phyloP scores from a whole-genome alignment of 148 eudicot species.

The Bassia scoparia region DNA sequence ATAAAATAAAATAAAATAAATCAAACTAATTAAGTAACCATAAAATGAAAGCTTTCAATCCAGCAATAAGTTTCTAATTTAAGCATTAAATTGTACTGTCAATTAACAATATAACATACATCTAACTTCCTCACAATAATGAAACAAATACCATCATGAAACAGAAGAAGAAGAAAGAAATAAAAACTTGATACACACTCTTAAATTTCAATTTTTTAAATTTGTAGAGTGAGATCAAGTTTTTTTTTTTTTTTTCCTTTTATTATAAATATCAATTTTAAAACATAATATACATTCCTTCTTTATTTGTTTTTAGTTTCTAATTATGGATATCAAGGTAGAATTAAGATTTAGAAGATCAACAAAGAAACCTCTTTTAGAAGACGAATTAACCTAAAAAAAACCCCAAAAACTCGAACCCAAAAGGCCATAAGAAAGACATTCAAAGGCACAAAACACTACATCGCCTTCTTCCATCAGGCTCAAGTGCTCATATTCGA shows the following conservation, averaged over 20 bases:
- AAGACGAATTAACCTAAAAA: background rate
- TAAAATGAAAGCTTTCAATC: background rate
- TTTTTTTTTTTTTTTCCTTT: background rate
- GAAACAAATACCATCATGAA: too few relatives aligned
- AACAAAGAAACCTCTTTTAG: constrained; percentile 42
- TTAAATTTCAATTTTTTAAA: too few relatives aligned
- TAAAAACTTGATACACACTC: too few relatives aligned
- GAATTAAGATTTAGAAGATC: constrained; percentile 22
- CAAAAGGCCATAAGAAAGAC: constrained; percentile 58
- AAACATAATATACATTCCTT: too few relatives aligned
- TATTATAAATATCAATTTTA: background rate
- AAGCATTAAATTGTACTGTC: background rate
- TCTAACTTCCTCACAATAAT: too few relatives aligned
- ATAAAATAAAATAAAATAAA: too few relatives aligned
- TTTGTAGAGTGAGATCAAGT: background rate
- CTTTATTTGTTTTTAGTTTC: background rate
- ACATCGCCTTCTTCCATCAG: constrained; percentile 74
- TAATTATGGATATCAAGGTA: constrained; percentile 6
- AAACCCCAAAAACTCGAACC: constrained; percentile 37
- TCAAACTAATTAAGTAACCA: too few relatives aligned
- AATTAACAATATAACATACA: too few relatives aligned
- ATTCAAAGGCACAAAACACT: constrained; percentile 44
- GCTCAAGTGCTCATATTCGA: constrained; percentile 69
- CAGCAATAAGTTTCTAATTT: constrained; percentile 17
- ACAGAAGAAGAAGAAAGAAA: too few relatives aligned